phyloP scores from a whole-genome alignment of 2,329 filamentous ascomycete genomes.

The Trichothecium sympodiale region DNA sequence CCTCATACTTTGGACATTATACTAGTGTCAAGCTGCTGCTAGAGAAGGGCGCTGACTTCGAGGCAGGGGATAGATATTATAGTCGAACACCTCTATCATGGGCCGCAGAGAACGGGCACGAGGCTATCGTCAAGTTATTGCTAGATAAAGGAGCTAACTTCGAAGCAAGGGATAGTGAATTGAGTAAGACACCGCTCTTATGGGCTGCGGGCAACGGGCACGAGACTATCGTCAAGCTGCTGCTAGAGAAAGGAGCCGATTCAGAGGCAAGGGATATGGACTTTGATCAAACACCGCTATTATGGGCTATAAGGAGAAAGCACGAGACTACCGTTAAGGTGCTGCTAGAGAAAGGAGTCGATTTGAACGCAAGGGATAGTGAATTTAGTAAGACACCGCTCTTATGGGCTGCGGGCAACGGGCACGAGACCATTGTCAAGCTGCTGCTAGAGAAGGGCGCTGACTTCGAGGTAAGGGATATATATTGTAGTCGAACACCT shows the following conservation, averaged over 20 bases:
- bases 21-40: no score
- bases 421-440: neutral
- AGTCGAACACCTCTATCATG: slow-evolving; percentile 1
- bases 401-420: neutral
- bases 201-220: neutral
- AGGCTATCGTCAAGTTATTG: neutral
- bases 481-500: neutral
- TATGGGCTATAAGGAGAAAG: neutral
- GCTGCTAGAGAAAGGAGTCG: neutral
- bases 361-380: no score
- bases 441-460: neutral
- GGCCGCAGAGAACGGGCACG: slow-evolving; percentile 1
- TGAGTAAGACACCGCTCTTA: neutral
- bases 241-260: neutral
- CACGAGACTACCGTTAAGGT: neutral
- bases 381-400: slow-evolving; percentile 1
- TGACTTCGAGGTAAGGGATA: neutral
- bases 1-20: no score
- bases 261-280: neutral
- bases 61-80: neutral
- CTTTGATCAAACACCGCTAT: no score
- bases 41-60: slow-evolving; percentile 1
- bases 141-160: slow-evolving; percentile 3
- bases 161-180: slow-evolving; percentile 1
- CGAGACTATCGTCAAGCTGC: neutral